phyloP scores from a whole-genome alignment of 768 basidiomycete genomes.

The Leccinum imitatum region DNA sequence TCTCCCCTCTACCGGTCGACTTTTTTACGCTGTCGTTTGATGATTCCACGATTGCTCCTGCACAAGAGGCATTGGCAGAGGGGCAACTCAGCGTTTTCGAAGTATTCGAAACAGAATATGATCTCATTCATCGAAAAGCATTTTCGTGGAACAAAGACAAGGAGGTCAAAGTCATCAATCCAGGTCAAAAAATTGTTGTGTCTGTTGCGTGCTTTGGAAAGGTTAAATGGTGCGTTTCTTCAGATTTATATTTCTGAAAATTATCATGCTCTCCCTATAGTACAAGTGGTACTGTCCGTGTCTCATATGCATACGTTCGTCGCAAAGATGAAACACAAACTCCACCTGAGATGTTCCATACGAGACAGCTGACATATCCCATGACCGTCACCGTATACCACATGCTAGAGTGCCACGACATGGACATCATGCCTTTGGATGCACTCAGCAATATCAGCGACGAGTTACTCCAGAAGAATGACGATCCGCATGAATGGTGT shows the following conservation, averaged over 20 bases:
- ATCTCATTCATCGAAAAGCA: conserved; percentile 71
- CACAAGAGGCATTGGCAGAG: conserved; percentile 75
- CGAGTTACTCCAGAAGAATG: conserved; percentile 37
- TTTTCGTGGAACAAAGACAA: conserved; percentile 65
- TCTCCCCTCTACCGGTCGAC: conserved; percentile 78
- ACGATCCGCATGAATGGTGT: conserved; percentile 70
- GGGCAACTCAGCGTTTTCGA: conserved; percentile 81
- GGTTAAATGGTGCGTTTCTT: conserved; percentile 75
- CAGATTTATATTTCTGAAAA: neutral
- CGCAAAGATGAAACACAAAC: conserved; percentile 36
- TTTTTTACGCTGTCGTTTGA: conserved; percentile 87
- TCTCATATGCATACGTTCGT: conserved; percentile 77
- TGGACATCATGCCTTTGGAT: conserved; percentile 74
- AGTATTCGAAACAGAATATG: conserved; percentile 87
- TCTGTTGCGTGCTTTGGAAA: conserved; percentile 83
- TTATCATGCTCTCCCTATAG: conserved; percentile 39
- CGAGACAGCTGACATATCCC: conserved; percentile 85
- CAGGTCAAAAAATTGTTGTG: conserved; percentile 70
- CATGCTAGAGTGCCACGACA: conserved; percentile 83
- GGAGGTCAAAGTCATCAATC: conserved; percentile 51
- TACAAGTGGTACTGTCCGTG: conserved; percentile 72
- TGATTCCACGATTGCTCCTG: conserved; percentile 81
- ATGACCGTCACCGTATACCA: conserved; percentile 93
- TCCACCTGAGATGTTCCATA: conserved; percentile 63
- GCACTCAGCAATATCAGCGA: conserved; percentile 22